Evolutionary conservation across 2,329 filamentous ascomycete species (phyloP).

Genomic region (Dactylellina leptospora): DNA sequence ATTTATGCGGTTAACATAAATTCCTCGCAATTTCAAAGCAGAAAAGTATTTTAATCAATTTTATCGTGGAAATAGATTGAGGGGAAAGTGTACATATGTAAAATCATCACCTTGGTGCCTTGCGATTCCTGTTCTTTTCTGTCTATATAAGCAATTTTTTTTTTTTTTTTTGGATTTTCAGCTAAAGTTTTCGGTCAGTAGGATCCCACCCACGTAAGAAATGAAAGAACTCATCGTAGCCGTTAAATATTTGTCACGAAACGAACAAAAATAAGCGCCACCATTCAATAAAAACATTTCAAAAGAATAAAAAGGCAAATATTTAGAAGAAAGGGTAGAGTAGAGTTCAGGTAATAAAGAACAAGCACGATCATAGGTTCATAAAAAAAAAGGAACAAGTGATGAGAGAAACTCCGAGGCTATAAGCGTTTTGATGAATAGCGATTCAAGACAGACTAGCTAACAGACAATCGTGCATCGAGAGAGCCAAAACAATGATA

Average conservation of each 20-base stretch:
- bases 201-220: too few species aligned
- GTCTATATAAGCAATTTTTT: neutral
- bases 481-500: conserved; percentile 8
- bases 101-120: too few species aligned
- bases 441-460: neutral
- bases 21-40: too few species aligned
- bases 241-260: neutral
- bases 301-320: neutral
- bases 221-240: neutral
- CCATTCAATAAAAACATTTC: neutral
- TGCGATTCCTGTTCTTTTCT: too few species aligned
- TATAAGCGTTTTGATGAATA: conserved; percentile 34
- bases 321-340: neutral
- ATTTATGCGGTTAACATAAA: too few species aligned
- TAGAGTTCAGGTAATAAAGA: conserved; percentile 14
- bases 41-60: too few species aligned
- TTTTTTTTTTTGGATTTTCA: neutral
- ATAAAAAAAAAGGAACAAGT: conserved; percentile 9
- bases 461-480: conserved; percentile 1
- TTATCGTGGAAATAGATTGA: too few species aligned
- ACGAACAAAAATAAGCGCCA: neutral
- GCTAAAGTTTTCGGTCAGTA: too few species aligned
- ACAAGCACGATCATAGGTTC: conserved; percentile 6
- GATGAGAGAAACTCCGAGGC: conserved; percentile 36
- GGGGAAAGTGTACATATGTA: too few species aligned